Evolutionary conservation across 768 basidiomycete genomes (phyloP).

Genomic region (Russula vinacea): DNA sequence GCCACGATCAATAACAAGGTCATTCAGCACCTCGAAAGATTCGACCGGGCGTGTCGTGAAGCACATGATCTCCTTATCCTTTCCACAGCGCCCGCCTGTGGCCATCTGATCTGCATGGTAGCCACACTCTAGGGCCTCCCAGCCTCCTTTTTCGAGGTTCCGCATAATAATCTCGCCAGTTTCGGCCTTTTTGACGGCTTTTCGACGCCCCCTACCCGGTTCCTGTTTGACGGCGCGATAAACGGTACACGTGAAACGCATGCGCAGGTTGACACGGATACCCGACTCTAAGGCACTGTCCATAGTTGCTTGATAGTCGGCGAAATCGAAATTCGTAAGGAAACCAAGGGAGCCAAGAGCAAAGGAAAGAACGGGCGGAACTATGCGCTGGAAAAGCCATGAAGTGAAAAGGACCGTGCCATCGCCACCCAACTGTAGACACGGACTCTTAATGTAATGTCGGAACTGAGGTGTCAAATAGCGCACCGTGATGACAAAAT

Average conservation of each 20-base stretch:
- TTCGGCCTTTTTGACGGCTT: slow-evolving; percentile 88
- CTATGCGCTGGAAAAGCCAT: slow-evolving; percentile 97
- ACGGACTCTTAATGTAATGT: not conserved
- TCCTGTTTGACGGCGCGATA: slow-evolving; percentile 85
- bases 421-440: slow-evolving; percentile 85
- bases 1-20: slow-evolving; percentile 95
- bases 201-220: slow-evolving; percentile 52
- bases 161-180: slow-evolving; percentile 98
- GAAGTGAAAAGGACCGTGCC: slow-evolving; percentile 98
- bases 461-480: not conserved
- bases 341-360: slow-evolving; percentile 97
- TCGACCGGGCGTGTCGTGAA: slow-evolving; percentile 93
- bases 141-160: slow-evolving; percentile 83
- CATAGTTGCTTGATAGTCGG: slow-evolving; percentile 80
- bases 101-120: slow-evolving; percentile 46
- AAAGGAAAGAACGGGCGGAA: slow-evolving; percentile 97
- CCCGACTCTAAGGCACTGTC: slow-evolving; percentile 86
- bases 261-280: slow-evolving; percentile 94
- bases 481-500: slow-evolving; percentile 94
- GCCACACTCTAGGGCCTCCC: slow-evolving; percentile 93
- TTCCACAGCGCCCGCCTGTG: slow-evolving; percentile 46
- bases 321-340: slow-evolving; percentile 94
- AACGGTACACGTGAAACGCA: slow-evolving; percentile 99
- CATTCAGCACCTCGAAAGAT: slow-evolving; percentile 94
- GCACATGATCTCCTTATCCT: slow-evolving; percentile 98